These are phyloP conservation scores for Oryza meridionalis DNA, from an alignment of 176 grass and related monocot species.

Conservation along the genomic window DNA sequence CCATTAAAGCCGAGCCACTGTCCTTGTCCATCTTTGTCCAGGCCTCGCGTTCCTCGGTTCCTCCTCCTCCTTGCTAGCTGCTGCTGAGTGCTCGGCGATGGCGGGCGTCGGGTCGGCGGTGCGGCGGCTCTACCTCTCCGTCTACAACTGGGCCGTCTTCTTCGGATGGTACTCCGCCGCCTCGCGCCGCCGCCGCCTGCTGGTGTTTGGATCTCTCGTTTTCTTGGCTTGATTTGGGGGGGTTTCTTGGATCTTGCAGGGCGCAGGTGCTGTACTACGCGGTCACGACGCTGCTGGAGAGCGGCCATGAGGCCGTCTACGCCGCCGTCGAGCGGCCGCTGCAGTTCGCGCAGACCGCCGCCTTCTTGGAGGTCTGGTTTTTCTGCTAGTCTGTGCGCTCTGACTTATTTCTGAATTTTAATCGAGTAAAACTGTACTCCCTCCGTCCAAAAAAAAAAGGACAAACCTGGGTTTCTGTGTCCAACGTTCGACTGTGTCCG, in stretches of 20 bases:
- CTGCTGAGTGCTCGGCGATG: slow-evolving; percentile 26
- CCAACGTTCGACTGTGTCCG: no score
- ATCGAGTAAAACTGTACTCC: neutral
- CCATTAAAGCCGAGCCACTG: neutral
- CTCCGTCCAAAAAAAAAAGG: no score
- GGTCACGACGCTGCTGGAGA: slow-evolving; percentile 11
- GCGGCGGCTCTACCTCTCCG: slow-evolving; percentile 53
- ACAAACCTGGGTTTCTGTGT: no score
- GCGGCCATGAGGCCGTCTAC: slow-evolving; percentile 48
- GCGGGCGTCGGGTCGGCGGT: slow-evolving; percentile 26
- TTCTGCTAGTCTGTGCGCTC: neutral
- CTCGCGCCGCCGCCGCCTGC: neutral
- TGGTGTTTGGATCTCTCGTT: neutral
- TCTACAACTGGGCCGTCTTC: slow-evolving; percentile 63
- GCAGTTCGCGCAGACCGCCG: slow-evolving; percentile 55
- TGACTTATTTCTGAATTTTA: neutral
- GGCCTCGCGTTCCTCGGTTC: neutral
- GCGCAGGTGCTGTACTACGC: slow-evolving; percentile 54
- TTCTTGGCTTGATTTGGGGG: slow-evolving; percentile 23
- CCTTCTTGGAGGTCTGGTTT: slow-evolving; percentile 47
- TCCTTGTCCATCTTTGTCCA: neutral
- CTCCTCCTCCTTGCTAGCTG: neutral
- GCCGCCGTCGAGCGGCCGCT: slow-evolving; percentile 52
- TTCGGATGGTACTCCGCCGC: slow-evolving; percentile 43
- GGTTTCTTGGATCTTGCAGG: slow-evolving; percentile 40